A percentile compares a stretch with the other conserved stretches of the same genome.
Conservation (phyloP, 495 filamentous ascomycete species). For the Neurospora sublineolata region DNA sequence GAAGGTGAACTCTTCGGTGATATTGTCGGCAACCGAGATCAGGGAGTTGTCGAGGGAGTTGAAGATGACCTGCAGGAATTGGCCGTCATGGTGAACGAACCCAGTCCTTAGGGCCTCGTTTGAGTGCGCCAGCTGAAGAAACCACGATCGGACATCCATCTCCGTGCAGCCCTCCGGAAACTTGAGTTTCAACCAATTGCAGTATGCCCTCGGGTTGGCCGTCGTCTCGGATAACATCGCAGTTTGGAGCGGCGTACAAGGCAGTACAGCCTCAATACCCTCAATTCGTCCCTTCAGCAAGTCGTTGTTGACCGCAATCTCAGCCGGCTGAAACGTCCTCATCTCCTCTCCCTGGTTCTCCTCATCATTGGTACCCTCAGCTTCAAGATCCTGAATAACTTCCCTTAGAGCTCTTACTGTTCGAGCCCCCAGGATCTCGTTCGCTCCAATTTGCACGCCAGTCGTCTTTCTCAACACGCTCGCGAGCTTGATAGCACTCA, state of each 20-base stretch:
- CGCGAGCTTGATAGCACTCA: conserved; percentile 56
- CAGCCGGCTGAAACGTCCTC: background rate
- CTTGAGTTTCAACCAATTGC: conserved; percentile 59
- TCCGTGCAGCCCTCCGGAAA: conserved; percentile 24
- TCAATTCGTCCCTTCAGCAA: conserved; percentile 6
- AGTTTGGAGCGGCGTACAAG: conserved; percentile 57
- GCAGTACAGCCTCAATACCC: conserved; percentile 41
- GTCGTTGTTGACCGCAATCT: background rate
- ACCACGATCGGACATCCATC: conserved; percentile 28
- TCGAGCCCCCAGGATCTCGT: conserved; percentile 45
- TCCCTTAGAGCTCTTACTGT: conserved; percentile 19
- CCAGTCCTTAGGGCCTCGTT: conserved; percentile 63
- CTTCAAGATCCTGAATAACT: background rate
- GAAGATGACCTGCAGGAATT: conserved; percentile 55
- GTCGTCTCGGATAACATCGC: conserved; percentile 68
- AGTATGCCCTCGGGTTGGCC: conserved; percentile 46
- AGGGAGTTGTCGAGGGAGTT: conserved; percentile 29
- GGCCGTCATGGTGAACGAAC: conserved; percentile 42
- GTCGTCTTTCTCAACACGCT: conserved; percentile 39
- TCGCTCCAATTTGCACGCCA: conserved; percentile 40
- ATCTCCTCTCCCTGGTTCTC: background rate
- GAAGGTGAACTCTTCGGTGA: conserved; percentile 17
- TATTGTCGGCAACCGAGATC: conserved; percentile 18
- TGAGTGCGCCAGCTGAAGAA: conserved; percentile 35
- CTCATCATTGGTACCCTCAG: background rate